phyloP scores from a whole-genome alignment of 345 rosid genomes.

The Salix suchowensis region DNA sequence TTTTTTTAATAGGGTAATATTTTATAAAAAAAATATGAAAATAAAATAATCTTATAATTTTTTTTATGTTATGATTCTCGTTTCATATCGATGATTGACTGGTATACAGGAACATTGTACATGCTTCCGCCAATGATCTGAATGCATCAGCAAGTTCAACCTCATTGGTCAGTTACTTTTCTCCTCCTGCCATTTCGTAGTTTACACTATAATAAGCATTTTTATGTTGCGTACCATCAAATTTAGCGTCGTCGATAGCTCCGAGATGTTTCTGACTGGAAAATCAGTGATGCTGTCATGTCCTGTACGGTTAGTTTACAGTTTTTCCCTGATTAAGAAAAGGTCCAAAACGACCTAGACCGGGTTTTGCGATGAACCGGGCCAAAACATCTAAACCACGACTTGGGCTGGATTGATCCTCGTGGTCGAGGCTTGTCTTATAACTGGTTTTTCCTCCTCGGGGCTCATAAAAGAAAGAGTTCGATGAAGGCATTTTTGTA shows the following conservation, averaged over 20 bases:
- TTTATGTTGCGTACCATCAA: background rate
- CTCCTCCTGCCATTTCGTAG: background rate
- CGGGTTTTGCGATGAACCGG: too few relatives aligned
- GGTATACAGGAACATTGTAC: slow-evolving; percentile 38
- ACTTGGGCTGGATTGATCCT: too few relatives aligned
- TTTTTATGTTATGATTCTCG: background rate
- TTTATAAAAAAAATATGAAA: background rate
- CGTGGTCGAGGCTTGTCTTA: too few relatives aligned
- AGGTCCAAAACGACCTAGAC: too few relatives aligned
- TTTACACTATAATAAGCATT: background rate
- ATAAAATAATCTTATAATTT: background rate
- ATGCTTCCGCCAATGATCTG: slow-evolving; percentile 39
- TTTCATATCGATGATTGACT: slow-evolving; percentile 5
- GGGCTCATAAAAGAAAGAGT: background rate
- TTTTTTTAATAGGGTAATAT: background rate
- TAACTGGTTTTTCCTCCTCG: background rate
- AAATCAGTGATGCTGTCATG: too few relatives aligned
- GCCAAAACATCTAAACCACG: too few relatives aligned
- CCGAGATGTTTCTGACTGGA: background rate
- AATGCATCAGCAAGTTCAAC: slow-evolving; percentile 39
- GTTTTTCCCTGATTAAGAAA: too few relatives aligned
- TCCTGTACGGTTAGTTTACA: too few relatives aligned
- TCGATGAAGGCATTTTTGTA: background rate
- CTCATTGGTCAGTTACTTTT: slow-evolving; percentile 44
- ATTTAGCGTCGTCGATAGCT: background rate